These are phyloP conservation scores for Naganishia liquefaciens DNA, from an alignment of 1,284 basidiomycete genomes.

Conservation along the genomic window DNA sequence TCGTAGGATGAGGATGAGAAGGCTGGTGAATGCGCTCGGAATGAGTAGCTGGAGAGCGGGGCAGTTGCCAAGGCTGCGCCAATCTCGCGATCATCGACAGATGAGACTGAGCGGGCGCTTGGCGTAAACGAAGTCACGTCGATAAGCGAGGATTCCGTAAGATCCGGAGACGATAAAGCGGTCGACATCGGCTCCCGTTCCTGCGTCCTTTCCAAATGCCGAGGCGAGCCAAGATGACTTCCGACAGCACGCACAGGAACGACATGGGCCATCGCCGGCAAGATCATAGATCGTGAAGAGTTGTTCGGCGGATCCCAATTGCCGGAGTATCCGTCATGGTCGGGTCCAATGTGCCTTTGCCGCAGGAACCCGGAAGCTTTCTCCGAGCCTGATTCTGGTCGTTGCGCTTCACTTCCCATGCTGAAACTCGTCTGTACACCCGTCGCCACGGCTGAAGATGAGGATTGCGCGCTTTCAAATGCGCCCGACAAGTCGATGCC, in stretches of 20 bases:
- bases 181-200: neutral
- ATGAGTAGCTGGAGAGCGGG: neutral
- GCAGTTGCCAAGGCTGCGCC: neutral
- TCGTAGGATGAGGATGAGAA: slow-evolving; percentile 24
- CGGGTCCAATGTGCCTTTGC: neutral
- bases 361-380: neutral
- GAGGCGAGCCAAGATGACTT: too few relatives aligned
- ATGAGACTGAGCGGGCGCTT: slow-evolving; percentile 12
- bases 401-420: neutral
- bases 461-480: neutral
- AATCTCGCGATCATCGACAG: neutral
- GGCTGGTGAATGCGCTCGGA: slow-evolving; percentile 18
- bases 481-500: slow-evolving; percentile 2
- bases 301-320: neutral
- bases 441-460: slow-evolving; percentile 3
- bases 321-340: neutral
- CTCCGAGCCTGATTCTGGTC: too few relatives aligned
- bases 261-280: neutral
- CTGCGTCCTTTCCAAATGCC: too few relatives aligned
- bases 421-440: neutral
- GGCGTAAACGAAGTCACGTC: slow-evolving; percentile 6
- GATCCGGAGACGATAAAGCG: slow-evolving; percentile 1
- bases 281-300: slow-evolving; percentile 9
- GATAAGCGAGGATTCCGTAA: slow-evolving; percentile 12
- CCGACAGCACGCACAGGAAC: too few relatives aligned